Conservation (phyloP, 352 stramenopile species). For the Phytophthora pini region DNA sequence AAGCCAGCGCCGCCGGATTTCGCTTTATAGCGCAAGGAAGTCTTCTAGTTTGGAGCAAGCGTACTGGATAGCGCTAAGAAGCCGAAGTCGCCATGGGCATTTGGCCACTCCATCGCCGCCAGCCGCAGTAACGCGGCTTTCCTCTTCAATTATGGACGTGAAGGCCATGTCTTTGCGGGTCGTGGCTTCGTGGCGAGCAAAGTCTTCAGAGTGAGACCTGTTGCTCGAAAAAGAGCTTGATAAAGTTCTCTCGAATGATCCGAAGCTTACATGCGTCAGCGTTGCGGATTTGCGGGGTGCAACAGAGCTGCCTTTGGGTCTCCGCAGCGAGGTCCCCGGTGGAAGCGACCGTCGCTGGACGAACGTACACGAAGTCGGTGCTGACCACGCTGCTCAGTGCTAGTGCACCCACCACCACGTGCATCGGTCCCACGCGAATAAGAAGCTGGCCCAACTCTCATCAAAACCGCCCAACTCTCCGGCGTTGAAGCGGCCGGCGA, state of each 20-base stretch:
- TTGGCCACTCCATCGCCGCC: constrained; percentile 16
- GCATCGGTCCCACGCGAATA: constrained; percentile 35
- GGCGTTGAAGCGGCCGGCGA: constrained; percentile 17
- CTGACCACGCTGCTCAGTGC: constrained; percentile 2
- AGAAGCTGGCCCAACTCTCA: constrained; percentile 20
- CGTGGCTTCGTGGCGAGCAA: constrained; percentile 19
- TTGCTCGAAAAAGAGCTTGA: constrained; percentile 34
- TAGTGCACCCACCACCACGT: constrained; percentile 16
- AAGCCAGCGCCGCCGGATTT: constrained; percentile 9
- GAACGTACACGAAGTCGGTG: constrained; percentile 11
- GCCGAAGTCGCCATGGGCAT: constrained; percentile 10
- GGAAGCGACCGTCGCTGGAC: not conserved
- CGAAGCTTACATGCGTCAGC: constrained; percentile 31
- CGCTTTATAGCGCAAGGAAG: constrained; percentile 3
- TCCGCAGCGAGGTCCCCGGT: not conserved
- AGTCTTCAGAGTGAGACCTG: constrained; percentile 6
- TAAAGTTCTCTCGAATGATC: constrained; percentile 10
- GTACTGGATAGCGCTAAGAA: constrained; percentile 2
- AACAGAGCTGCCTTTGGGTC: constrained; percentile 26
- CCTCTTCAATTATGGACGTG: constrained; percentile 30
- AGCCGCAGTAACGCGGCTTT: constrained; percentile 32
- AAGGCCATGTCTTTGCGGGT: constrained; percentile 27
- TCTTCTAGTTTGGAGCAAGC: constrained; percentile 12
- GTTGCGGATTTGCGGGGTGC: constrained; percentile 28
- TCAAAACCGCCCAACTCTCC: constrained; percentile 11